Evolutionary conservation across 2,329 filamentous ascomycete genomes (phyloP).

Genomic region (Diaporthe sp.): DNA sequence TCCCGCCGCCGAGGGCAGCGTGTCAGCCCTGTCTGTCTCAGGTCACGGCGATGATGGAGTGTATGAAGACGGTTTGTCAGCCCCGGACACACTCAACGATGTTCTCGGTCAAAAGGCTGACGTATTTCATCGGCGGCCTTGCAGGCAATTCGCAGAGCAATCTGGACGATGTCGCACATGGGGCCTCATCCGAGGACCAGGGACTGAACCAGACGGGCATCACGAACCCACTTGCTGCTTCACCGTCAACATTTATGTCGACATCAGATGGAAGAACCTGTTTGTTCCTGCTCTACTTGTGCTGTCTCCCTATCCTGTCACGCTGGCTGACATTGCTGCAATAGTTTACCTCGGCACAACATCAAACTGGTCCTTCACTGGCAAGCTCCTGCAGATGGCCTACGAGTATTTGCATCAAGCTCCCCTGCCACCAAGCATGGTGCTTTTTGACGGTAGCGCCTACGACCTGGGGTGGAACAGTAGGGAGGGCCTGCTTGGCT

Average conservation of each 20-base stretch:
- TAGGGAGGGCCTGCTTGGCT: slow-evolving; percentile 45
- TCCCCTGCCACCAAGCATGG: slow-evolving; percentile 57
- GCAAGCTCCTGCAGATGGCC: slow-evolving; percentile 62
- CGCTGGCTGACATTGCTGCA: not conserved
- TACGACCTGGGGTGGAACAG: slow-evolving; percentile 68
- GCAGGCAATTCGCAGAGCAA: not conserved
- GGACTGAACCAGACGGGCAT: slow-evolving; percentile 44
- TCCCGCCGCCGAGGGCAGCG: slow-evolving; percentile 24
- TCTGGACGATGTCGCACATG: not conserved
- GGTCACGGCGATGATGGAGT: not conserved
- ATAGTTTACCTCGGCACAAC: slow-evolving; percentile 67
- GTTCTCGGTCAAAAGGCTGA: not conserved
- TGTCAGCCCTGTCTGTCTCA: slow-evolving; percentile 9
- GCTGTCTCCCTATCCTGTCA: not conserved
- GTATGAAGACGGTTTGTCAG: slow-evolving; percentile 3
- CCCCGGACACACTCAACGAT: not conserved
- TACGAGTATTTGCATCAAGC: slow-evolving; percentile 61
- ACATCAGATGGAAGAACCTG: slow-evolving; percentile 58
- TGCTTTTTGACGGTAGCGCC: slow-evolving; percentile 65
- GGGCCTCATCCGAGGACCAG: slow-evolving; percentile 16
- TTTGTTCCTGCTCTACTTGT: slow-evolving; percentile 48
- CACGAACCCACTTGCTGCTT: slow-evolving; percentile 58
- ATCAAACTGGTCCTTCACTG: slow-evolving; percentile 69
- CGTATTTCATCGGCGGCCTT: not conserved
- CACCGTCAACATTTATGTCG: slow-evolving; percentile 57